These are phyloP conservation scores for Coniochaeta prunicola DNA, from an alignment of 2,329 filamentous ascomycete species.

Conservation along the genomic window DNA sequence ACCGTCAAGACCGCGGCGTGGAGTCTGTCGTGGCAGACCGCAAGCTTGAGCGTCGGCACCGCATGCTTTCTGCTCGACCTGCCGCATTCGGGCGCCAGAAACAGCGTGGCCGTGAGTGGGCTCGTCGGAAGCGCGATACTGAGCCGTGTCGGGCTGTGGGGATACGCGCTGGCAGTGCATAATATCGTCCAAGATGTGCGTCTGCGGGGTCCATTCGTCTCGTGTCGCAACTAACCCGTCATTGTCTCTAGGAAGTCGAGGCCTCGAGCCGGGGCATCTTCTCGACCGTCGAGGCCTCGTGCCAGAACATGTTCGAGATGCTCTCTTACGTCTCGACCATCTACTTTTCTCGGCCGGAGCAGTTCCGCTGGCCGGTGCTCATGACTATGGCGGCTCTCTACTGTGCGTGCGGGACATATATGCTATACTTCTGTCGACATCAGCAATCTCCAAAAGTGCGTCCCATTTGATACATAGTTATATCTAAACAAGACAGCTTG, in stretches of 20 bases:
- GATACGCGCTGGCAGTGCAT: constrained; percentile 54
- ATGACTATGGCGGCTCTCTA: constrained; percentile 49
- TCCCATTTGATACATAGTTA: no score
- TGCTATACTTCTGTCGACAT: no score
- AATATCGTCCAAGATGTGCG: constrained; percentile 53
- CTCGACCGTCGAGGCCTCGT: constrained; percentile 58
- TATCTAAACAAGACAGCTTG: no score
- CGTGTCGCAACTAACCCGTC: background rate
- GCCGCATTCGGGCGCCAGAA: background rate
- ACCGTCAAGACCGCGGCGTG: constrained; percentile 61
- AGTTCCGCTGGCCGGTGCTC: constrained; percentile 57
- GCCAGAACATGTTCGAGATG: constrained; percentile 66
- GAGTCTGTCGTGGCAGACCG: constrained; percentile 61
- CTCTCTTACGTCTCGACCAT: constrained; percentile 60
- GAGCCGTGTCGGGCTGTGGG: constrained; percentile 54
- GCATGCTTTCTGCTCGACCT: constrained; percentile 26
- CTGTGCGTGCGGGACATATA: no score
- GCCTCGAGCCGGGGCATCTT: constrained; percentile 55
- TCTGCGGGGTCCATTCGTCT: background rate
- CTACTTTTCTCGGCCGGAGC: constrained; percentile 50
- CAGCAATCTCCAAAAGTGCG: no score
- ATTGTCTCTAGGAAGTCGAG: constrained; percentile 38
- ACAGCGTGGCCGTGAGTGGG: no score
- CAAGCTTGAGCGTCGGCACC: constrained; percentile 39
- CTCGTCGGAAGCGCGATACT: constrained; percentile 44